Evolutionary conservation across 78 protist genomes (phyloP).

Genomic region (Dictyostelium discoideum): DNA sequence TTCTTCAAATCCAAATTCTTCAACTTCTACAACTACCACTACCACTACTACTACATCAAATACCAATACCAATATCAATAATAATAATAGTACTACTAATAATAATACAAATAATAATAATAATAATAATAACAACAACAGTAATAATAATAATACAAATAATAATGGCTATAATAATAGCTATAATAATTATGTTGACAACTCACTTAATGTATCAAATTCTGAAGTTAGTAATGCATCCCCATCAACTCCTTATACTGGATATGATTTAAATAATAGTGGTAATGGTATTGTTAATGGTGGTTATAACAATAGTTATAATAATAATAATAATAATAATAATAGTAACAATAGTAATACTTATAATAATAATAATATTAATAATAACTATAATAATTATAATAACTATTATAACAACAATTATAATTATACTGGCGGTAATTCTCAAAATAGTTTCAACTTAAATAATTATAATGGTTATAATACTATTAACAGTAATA

Average conservation of each 20-base stretch:
- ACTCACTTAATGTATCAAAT: no score
- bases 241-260: no score
- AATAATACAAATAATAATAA: no score
- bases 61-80: not conserved
- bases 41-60: not conserved
- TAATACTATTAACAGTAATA: not conserved
- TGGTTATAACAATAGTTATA: no score
- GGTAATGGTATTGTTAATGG: no score
- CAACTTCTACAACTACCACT: not conserved
- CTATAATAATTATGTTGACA: no score
- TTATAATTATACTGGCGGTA: not conserved
- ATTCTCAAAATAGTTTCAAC: not conserved
- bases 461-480: not conserved
- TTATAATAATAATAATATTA: not conserved
- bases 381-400: not conserved
- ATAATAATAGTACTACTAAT: not conserved
- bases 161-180: no score
- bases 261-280: no score
- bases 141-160: no score
- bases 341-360: not conserved
- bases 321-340: constrained; percentile 1
- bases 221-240: no score
- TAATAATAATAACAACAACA: no score
- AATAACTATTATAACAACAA: not conserved
- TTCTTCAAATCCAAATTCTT: not conserved